These are phyloP conservation scores for Coniosporium tulheliwenetii DNA, from an alignment of 2,329 filamentous ascomycete species.

Conservation along the genomic window DNA sequence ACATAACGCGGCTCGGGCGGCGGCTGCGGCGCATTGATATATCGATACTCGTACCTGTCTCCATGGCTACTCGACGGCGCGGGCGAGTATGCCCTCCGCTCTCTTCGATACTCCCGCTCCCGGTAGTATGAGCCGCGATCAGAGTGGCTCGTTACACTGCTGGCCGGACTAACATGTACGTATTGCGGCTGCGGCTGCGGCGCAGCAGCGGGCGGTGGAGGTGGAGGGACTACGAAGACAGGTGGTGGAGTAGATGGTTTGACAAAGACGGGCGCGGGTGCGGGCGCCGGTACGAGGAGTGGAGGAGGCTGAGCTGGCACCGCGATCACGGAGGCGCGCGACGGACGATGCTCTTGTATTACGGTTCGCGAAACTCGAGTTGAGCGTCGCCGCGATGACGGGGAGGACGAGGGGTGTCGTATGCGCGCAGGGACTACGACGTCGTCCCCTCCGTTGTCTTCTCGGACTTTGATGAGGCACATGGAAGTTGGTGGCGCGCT, in stretches of 20 bases:
- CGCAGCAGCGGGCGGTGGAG: conserved; percentile 8
- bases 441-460: conserved; percentile 23
- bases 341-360: conserved; percentile 9
- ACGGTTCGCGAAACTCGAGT: conserved; percentile 8
- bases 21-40: too few species aligned
- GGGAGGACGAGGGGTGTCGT: conserved; percentile 10
- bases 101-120: conserved; percentile 27
- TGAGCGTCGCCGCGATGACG: conserved; percentile 5
- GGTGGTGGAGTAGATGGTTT: conserved; percentile 12
- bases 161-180: too few species aligned
- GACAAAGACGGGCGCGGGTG: conserved; percentile 24
- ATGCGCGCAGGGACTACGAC: conserved; percentile 23
- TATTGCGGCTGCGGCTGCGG: too few species aligned
- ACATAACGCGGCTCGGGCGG: conserved; percentile 6
- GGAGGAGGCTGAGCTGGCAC: conserved; percentile 5
- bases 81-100: conserved; percentile 18
- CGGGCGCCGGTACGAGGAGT: conserved; percentile 19
- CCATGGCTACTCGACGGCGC: conserved; percentile 4
- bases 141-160: too few species aligned
- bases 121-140: conserved; percentile 12
- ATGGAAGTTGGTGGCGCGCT: conserved; percentile 11
- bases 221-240: conserved; percentile 7
- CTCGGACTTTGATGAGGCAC: conserved; percentile 30
- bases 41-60: too few species aligned
- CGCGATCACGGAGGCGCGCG: conserved; percentile 1